Percentiles rank a stretch among this genome's conserved stretches.
phyloP scores from a whole-genome alignment of 352 stramenopile genomes.

The Globisporangium abappressorium region DNA sequence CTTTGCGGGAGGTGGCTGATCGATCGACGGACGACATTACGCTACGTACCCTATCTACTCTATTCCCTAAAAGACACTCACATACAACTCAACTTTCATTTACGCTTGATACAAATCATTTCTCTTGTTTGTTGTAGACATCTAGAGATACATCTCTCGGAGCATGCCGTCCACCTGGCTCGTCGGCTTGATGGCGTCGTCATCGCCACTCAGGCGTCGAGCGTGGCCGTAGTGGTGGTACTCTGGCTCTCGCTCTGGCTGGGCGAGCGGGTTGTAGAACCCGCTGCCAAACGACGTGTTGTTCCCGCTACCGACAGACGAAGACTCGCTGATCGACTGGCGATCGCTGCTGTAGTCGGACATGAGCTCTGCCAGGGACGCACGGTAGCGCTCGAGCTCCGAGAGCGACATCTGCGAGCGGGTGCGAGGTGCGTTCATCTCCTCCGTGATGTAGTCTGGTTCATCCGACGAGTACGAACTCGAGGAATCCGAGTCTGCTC shows the following conservation, averaged over 20 bases:
- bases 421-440: conserved; percentile 17
- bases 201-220: not conserved
- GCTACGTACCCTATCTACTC: not conserved
- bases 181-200: not conserved
- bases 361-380: conserved; percentile 60
- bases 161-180: conserved; percentile 4
- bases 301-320: not conserved
- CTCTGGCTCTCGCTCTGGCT: conserved; percentile 6
- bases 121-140: not conserved
- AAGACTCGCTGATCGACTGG: not conserved
- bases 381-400: conserved; percentile 39
- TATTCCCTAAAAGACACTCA: not conserved
- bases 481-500: conserved; percentile 26
- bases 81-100: not conserved
- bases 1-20: not conserved
- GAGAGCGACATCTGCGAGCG: conserved; percentile 17
- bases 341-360: conserved; percentile 40
- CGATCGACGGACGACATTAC: not conserved
- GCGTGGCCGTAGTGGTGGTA: not conserved
- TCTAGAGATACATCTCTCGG: conserved; percentile 7
- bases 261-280: conserved; percentile 1
- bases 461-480: conserved; percentile 33
- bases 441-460: conserved; percentile 16
- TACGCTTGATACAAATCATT: not conserved
- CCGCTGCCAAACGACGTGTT: conserved; percentile 3